These are phyloP conservation scores for Polytrichum formosum DNA, from an alignment of 225 moss, liverwort and hornwort species.

Conservation along the genomic window DNA sequence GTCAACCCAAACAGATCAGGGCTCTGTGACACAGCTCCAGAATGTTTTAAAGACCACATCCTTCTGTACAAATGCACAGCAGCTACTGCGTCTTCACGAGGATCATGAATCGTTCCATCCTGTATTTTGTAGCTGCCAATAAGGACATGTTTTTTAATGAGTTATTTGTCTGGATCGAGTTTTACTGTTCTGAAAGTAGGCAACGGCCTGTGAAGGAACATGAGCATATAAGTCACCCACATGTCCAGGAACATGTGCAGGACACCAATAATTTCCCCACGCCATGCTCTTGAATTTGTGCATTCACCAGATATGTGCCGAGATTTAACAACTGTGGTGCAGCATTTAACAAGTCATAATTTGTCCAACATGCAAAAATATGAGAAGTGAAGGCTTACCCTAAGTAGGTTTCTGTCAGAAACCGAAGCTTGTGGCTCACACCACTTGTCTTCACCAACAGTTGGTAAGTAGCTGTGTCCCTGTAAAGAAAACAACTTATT, in stretches of 20 bases:
- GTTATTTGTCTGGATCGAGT: too few species aligned
- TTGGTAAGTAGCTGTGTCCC: conserved; percentile 62
- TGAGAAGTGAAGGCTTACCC: conserved; percentile 31
- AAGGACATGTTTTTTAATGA: not conserved
- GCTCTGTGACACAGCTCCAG: conserved; percentile 7
- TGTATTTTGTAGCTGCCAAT: conserved; percentile 56
- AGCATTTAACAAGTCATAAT: too few species aligned
- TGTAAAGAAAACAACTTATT: conserved; percentile 7
- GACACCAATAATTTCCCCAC: too few species aligned
- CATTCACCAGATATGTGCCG: too few species aligned
- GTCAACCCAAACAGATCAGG: conserved; percentile 25
- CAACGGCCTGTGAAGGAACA: too few species aligned
- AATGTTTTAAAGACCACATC: conserved; percentile 44
- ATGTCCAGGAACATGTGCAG: too few species aligned
- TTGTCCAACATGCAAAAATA: not conserved
- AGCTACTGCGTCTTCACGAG: conserved; percentile 64
- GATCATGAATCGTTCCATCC: conserved; percentile 47
- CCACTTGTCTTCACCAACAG: conserved; percentile 66
- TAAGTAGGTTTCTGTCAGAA: conserved; percentile 54
- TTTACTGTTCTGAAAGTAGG: too few species aligned
- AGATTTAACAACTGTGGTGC: too few species aligned
- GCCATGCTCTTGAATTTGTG: too few species aligned
- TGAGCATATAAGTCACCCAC: too few species aligned
- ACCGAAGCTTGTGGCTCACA: conserved; percentile 63
- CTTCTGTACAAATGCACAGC: conserved; percentile 61